Evolutionary conservation across 208 protist species (phyloP), one percentile per base, ranked within the genome.

Genomic region (Trypanosoma vivax): DNA sequence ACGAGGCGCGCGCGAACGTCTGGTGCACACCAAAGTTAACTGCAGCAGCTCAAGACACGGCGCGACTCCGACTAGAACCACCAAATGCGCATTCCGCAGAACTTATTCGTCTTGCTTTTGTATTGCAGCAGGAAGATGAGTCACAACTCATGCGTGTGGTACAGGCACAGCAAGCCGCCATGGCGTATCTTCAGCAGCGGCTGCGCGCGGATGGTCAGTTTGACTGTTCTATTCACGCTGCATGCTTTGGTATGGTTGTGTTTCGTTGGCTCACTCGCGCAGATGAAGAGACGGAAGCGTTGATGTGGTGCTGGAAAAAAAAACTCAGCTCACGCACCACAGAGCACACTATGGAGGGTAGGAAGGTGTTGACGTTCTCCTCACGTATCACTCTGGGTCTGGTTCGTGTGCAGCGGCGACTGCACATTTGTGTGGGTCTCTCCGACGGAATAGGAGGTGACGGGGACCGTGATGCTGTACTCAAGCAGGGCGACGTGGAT

Each of bases 161-260:
- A 11, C 29, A 46, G 16, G 7, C 7, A 2, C 69, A 76, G 5
- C 69, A 76, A 29, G 43, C 24, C 18, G 38, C 40, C 14, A 27
- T 70, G 49, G 35, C 21, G 18, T 49, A 55, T 5, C 42, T 90
- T 16, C 56, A 71, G 51, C 58, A 66, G 11, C 50, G 43, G 18
- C 2, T 90, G 18, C 66, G 54, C 38, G 65, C 70, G 13, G 83
- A 90, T 51, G 83, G 83, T 29, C 74, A 72, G 24, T 90, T 87
- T 50, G 83, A 90, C 48, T 69, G 67, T 33, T 50, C 73, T 16
- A 18, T 90, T 11, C 55, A 70, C 30, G 49, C 67, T n/a, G 39
- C 58, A 18, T 52, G 45, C 1, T 79, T 85, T 57, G 83, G 83
- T 0, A 37, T 79, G 9, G 70, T 87, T 41, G 50, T 76, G 13